Percentiles rank a stretch among this genome's conserved stretches.
These are phyloP conservation scores for Sclerotinia nivalis DNA, from an alignment of 2,329 filamentous ascomycete genomes.

Conservation along the genomic window DNA sequence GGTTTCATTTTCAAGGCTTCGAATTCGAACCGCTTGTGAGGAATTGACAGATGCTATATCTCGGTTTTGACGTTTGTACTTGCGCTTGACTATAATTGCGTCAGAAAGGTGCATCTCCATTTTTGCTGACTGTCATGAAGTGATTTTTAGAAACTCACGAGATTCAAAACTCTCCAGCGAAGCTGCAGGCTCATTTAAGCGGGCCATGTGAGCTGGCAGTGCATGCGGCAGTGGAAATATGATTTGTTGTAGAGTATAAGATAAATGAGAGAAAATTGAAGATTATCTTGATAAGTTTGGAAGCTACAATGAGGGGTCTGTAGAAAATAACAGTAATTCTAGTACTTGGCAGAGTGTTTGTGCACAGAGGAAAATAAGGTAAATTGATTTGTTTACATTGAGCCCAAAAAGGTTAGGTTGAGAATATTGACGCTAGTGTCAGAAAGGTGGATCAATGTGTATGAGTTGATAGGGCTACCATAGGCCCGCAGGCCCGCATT, in stretches of 20 bases:
- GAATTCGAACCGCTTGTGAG: slow-evolving; percentile 73
- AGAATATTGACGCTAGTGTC: slow-evolving; percentile 18
- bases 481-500: background rate
- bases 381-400: slow-evolving; percentile 38
- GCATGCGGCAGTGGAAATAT: slow-evolving; percentile 35
- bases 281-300: slow-evolving; percentile 2
- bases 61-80: slow-evolving; percentile 80
- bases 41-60: slow-evolving; percentile 81
- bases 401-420: slow-evolving; percentile 21
- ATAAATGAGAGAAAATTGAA: slow-evolving; percentile 4
- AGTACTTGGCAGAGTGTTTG: background rate
- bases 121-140: background rate
- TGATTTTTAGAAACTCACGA: slow-evolving; percentile 52
- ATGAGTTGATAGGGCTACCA: background rate
- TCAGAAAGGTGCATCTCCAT: slow-evolving; percentile 19
- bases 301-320: slow-evolving; percentile 7
- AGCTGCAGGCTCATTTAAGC: slow-evolving; percentile 73
- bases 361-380: slow-evolving; percentile 22
- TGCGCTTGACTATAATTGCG: slow-evolving; percentile 65
- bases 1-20: slow-evolving; percentile 73
- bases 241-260: background rate
- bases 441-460: background rate
- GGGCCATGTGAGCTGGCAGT: slow-evolving; percentile 59
- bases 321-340: slow-evolving; percentile 3
- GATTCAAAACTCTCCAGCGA: slow-evolving; percentile 70